Conservation (phyloP, 2,329 filamentous ascomycete genomes). For the Paecilomyces niveus region DNA sequence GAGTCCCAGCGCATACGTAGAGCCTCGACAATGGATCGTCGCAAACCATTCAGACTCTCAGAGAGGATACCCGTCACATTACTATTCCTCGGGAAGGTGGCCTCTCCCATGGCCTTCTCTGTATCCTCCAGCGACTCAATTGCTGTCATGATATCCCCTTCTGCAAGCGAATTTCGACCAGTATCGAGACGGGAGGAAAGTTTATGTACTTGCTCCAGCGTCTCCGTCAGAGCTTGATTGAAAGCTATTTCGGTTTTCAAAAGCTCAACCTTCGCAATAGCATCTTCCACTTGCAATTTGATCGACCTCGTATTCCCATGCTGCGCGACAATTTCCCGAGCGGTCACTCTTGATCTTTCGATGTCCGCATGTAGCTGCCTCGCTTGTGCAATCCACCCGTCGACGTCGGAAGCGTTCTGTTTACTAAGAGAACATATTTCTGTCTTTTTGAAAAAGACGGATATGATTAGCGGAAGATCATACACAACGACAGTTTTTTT, state of each 20-base stretch:
- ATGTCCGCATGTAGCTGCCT: conserved; percentile 82
- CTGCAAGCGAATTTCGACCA: conserved; percentile 38
- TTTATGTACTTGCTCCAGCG: conserved; percentile 45
- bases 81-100: conserved; percentile 25
- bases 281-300: conserved; percentile 57
- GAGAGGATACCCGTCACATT: conserved; percentile 51
- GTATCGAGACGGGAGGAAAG: conserved; percentile 44
- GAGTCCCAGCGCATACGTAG: conserved; percentile 65
- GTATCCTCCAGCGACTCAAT: conserved; percentile 44
- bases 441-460: conserved; percentile 36
- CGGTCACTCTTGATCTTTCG: conserved; percentile 67
- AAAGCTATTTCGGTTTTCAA: conserved; percentile 55
- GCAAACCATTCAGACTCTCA: conserved; percentile 58
- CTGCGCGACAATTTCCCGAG: conserved; percentile 71
- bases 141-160: conserved; percentile 39
- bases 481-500: not conserved
- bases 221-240: conserved; percentile 46
- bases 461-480: not conserved
- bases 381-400: conserved; percentile 78
- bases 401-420: conserved; percentile 70
- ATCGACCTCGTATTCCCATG: conserved; percentile 63
- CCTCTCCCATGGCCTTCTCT: conserved; percentile 19
- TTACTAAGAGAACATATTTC: conserved; percentile 72
- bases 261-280: conserved; percentile 47
- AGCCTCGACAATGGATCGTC: conserved; percentile 57